Percentiles rank a stretch among this genome's conserved stretches.
These are phyloP conservation scores for Jatropha multifida DNA, from an alignment of 441 rosid species.

Conservation along the genomic window DNA sequence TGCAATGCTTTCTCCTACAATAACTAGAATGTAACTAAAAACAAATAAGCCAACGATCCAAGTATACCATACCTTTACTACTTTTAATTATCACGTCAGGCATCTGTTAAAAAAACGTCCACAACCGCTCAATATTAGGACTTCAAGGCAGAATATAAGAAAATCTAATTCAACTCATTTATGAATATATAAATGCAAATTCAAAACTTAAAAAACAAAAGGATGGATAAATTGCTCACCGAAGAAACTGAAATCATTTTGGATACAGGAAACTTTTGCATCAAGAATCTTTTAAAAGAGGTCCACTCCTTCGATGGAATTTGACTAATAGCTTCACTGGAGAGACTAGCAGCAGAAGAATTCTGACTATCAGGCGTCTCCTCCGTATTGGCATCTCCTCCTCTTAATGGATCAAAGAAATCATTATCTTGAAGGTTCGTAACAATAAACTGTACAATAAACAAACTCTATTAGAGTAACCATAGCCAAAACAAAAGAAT, in stretches of 20 bases:
- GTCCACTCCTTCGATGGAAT: conserved; percentile 64
- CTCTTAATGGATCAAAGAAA: conserved; percentile 83
- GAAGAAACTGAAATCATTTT: conserved; percentile 71
- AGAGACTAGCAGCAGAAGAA: conserved; percentile 22
- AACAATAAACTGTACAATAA: not conserved
- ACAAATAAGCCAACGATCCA: conserved; percentile 5
- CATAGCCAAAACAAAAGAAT: not conserved
- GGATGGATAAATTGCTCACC: conserved; percentile 38
- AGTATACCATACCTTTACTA: conserved; percentile 46
- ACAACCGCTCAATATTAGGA: not conserved
- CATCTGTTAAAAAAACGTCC: conserved; percentile 44
- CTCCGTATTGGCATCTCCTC: conserved; percentile 31
- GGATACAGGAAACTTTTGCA: conserved; percentile 87
- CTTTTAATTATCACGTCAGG: conserved; percentile 60
- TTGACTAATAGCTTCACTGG: conserved; percentile 30
- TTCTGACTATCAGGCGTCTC: conserved; percentile 29
- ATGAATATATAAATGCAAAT: not conserved
- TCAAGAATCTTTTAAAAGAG: conserved; percentile 71
- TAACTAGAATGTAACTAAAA: not conserved
- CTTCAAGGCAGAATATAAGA: not conserved
- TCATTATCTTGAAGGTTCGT: conserved; percentile 33
- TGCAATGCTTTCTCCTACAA: conserved; percentile 3
- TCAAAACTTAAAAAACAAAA: not conserved
- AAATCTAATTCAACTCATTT: not conserved
- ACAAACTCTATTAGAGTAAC: not conserved